phyloP scores from a whole-genome alignment of 2,329 filamentous ascomycete species.

The Cryphonectria radicalis region DNA sequence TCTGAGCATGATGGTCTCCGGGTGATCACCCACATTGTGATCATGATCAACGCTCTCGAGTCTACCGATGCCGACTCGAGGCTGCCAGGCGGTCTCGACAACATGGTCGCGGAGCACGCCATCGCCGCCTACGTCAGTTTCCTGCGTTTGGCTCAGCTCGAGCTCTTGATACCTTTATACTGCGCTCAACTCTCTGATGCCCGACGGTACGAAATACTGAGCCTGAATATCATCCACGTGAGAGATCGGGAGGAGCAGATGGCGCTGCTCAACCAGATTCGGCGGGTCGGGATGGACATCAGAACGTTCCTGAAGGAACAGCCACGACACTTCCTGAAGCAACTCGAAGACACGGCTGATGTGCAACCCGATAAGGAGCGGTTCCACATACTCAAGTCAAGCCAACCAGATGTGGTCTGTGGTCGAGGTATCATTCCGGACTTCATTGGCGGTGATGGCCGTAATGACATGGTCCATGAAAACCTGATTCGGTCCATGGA shows the following conservation, averaged over 20 bases:
- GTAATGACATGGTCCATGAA: conserved; percentile 42
- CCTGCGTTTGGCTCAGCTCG: conserved; percentile 71
- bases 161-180: conserved; percentile 84
- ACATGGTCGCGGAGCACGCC: conserved; percentile 63
- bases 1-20: conserved; percentile 68
- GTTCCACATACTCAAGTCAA: conserved; percentile 57
- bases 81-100: conserved; percentile 42
- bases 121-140: conserved; percentile 82
- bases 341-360: conserved; percentile 45
- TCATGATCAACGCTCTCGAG: conserved; percentile 70
- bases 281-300: conserved; percentile 73
- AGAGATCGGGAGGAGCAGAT: conserved; percentile 67
- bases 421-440: conserved; percentile 70
- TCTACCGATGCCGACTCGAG: conserved; percentile 43
- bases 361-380: conserved; percentile 43
- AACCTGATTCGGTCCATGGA: conserved; percentile 78
- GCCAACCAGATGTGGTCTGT: conserved; percentile 56
- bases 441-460: conserved; percentile 69
- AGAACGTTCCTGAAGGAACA: conserved; percentile 75
- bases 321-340: conserved; percentile 55
- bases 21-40: conserved; percentile 68
- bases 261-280: conserved; percentile 74
- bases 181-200: conserved; percentile 74
- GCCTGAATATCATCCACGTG: conserved; percentile 76
- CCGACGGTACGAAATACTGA: conserved; percentile 72